Evolutionary conservation across 176 grass and related monocot species (phyloP).

Genomic region (Cymbopogon citratus): DNA sequence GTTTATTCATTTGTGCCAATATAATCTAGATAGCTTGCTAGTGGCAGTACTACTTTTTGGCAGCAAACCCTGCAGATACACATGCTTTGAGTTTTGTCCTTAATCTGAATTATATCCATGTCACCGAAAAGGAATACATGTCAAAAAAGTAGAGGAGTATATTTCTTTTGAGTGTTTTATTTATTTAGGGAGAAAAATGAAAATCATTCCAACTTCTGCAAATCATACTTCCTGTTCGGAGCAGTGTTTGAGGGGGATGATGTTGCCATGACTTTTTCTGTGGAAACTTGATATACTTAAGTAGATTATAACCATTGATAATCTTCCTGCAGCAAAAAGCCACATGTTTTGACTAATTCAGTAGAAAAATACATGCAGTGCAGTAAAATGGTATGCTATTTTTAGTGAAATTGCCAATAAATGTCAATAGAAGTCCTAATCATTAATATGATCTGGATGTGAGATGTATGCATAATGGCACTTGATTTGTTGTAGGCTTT

Average conservation of each 20-base stretch:
- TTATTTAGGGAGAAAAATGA: background rate
- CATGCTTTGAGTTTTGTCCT: background rate
- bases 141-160: background rate
- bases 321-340: background rate
- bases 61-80: conserved; percentile 20
- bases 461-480: background rate
- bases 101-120: background rate
- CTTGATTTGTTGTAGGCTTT: background rate
- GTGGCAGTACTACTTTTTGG: background rate
- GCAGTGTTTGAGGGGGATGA: background rate
- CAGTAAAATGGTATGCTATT: background rate
- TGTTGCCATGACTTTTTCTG: background rate
- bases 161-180: background rate
- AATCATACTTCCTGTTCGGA: background rate
- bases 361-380: background rate
- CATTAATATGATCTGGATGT: conserved; percentile 10
- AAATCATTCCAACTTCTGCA: background rate
- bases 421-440: background rate
- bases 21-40: conserved; percentile 1
- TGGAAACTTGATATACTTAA: background rate
- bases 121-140: background rate
- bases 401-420: background rate
- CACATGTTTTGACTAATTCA: background rate
- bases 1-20: background rate
- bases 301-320: background rate